These are phyloP conservation scores for Phaffomyces thermotolerans DNA, from an alignment of 805 yeast genomes.

Conservation along the genomic window DNA sequence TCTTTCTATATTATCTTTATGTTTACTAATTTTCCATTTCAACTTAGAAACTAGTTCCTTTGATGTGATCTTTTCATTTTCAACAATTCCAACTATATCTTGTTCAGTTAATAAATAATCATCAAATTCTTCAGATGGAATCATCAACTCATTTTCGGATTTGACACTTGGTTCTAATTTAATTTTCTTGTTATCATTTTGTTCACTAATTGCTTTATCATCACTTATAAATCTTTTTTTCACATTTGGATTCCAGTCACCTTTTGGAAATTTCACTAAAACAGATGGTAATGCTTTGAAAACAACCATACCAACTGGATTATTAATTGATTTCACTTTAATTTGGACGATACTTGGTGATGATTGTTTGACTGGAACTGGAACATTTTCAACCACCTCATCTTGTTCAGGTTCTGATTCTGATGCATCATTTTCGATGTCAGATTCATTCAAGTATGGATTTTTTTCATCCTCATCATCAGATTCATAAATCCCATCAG, in stretches of 20 bases:
- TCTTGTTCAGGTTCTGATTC: constrained; percentile 21
- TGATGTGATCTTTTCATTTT: constrained; percentile 38
- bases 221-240: constrained; percentile 29
- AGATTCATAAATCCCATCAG: constrained; percentile 72
- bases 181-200: constrained; percentile 26
- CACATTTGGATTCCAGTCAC: constrained; percentile 75
- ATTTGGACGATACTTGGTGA: constrained; percentile 25
- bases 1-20: constrained; percentile 55
- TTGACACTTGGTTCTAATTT: constrained; percentile 25
- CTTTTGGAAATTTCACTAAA: constrained; percentile 61
- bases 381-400: constrained; percentile 31
- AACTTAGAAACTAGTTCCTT: constrained; percentile 56
- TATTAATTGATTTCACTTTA: constrained; percentile 38
- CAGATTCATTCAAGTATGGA: constrained; percentile 74
- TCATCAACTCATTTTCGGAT: background rate
- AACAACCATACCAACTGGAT: constrained; percentile 47
- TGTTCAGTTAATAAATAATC: constrained; percentile 48
- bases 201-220: constrained; percentile 9
- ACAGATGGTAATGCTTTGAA: constrained; percentile 58
- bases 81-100: constrained; percentile 62
- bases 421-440: constrained; percentile 43
- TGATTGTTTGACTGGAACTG: constrained; percentile 12
- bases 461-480: constrained; percentile 78
- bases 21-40: constrained; percentile 54
- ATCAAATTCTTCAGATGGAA: constrained; percentile 1